phyloP scores from a whole-genome alignment of 139 green algal species.

The Coelastrella sp. region DNA sequence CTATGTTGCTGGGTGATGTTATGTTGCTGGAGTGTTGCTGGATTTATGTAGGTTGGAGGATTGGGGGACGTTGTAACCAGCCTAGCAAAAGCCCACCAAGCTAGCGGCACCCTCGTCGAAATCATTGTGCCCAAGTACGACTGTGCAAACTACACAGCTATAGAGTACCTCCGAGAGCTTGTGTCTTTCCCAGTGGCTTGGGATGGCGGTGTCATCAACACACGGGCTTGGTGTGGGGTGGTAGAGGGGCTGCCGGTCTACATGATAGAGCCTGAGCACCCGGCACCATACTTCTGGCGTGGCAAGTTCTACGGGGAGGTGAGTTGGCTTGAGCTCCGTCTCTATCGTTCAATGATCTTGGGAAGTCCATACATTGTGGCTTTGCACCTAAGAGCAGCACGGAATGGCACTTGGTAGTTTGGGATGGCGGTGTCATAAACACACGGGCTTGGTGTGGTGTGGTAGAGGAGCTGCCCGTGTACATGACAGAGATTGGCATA shows the following conservation, averaged over 20 bases:
- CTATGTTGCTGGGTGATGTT: neutral
- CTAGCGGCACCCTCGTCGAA: slow-evolving; percentile 71
- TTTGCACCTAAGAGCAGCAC: no score
- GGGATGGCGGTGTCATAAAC: slow-evolving; percentile 25
- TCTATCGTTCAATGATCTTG: no score
- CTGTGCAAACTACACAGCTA: slow-evolving; percentile 81
- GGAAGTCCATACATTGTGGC: no score
- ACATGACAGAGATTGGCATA: neutral
- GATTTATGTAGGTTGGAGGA: slow-evolving; percentile 78
- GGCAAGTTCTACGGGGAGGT: slow-evolving; percentile 27
- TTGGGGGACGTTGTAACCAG: slow-evolving; percentile 93
- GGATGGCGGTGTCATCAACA: slow-evolving; percentile 43
- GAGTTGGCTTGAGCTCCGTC: no score
- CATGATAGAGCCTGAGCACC: slow-evolving; percentile 17
- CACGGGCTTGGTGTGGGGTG: slow-evolving; percentile 61
- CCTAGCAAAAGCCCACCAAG: slow-evolving; percentile 88
- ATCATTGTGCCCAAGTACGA: slow-evolving; percentile 97
- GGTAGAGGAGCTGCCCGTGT: slow-evolving; percentile 57
- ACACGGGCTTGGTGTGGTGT: slow-evolving; percentile 64
- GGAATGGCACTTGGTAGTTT: neutral
- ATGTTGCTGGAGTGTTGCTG: neutral
- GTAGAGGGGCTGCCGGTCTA: slow-evolving; percentile 58
- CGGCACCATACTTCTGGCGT: slow-evolving; percentile 39
- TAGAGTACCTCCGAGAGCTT: slow-evolving; percentile 26
- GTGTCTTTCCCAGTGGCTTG: slow-evolving; percentile 34